Evolutionary conservation across 441 rosid species (phyloP).

Genomic region (Biscutella laevigata): DNA sequence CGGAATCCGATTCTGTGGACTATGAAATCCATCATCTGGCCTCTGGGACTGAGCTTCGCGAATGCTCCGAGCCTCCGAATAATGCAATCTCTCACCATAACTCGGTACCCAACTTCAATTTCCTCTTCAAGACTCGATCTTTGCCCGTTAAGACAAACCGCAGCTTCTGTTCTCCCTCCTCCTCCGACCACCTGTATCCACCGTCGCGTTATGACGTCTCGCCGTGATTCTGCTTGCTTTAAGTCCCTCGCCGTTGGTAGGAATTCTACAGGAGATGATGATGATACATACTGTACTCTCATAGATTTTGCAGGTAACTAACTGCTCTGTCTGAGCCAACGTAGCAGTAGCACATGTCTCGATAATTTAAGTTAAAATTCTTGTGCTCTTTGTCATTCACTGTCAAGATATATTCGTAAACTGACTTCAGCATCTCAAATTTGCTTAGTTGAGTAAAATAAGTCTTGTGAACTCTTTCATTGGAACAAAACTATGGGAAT

Average conservation of each 20-base stretch:
- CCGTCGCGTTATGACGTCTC: constrained; percentile 44
- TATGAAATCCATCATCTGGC: background rate
- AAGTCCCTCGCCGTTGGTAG: constrained; percentile 28
- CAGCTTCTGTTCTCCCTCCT: constrained; percentile 11
- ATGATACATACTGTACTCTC: constrained; percentile 28
- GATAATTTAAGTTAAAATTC: background rate
- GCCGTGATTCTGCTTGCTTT: constrained; percentile 31
- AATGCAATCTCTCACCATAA: constrained; percentile 20
- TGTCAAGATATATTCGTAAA: background rate
- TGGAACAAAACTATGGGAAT: background rate
- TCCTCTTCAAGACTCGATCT: constrained; percentile 26
- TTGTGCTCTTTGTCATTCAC: background rate
- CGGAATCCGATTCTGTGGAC: background rate
- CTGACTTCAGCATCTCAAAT: background rate
- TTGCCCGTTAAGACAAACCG: constrained; percentile 3
- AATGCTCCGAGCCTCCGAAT: too few relatives aligned
- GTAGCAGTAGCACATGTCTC: background rate
- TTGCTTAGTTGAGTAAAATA: background rate
- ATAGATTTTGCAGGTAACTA: constrained; percentile 25
- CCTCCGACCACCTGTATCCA: constrained; percentile 1
- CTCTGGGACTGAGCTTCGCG: constrained; percentile 12
- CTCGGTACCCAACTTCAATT: constrained; percentile 23
- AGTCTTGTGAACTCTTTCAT: background rate
- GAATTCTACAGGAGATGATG: constrained; percentile 1
- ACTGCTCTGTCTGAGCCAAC: background rate